A percentile compares a stretch with the other conserved stretches of the same genome.
phyloP scores from a whole-genome alignment of 495 filamentous ascomycete species.

The Aspergillus campestris region DNA sequence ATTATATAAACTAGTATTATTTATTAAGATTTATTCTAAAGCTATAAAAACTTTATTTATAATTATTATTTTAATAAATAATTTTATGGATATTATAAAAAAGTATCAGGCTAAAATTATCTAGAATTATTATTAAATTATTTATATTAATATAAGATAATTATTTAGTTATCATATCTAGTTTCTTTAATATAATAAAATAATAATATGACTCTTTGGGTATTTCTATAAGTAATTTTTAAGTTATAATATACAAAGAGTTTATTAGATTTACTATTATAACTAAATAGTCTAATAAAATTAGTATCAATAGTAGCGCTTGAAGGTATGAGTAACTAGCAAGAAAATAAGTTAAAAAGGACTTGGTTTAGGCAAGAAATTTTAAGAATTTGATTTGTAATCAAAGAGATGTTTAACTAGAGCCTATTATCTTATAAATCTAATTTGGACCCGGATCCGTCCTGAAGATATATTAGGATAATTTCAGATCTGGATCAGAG shows the following conservation, averaged over 20 bases:
- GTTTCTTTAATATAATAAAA: neutral
- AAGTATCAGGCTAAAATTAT: neutral
- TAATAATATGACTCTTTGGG: neutral
- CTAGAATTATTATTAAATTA: neutral
- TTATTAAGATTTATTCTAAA: neutral
- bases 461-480: too few relatives aligned
- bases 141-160: neutral
- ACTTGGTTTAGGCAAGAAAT: neutral
- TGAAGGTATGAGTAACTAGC: too few relatives aligned
- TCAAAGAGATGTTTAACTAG: too few relatives aligned
- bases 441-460: too few relatives aligned
- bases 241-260: slow-evolving; percentile 1
- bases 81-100: neutral
- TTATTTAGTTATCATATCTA: neutral
- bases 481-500: too few relatives aligned
- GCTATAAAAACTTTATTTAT: neutral
- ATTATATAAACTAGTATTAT: neutral
- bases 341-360: too few relatives aligned
- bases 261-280: too few relatives aligned
- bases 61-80: neutral
- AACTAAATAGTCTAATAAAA: too few relatives aligned
- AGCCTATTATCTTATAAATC: too few relatives aligned
- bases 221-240: neutral
- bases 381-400: too few relatives aligned
- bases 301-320: too few relatives aligned